A percentile compares a stretch with the other conserved stretches of the same genome.
These are phyloP conservation scores for Trichosanthes cucumerina DNA, from an alignment of 306 rosid genomes.

Conservation along the genomic window DNA sequence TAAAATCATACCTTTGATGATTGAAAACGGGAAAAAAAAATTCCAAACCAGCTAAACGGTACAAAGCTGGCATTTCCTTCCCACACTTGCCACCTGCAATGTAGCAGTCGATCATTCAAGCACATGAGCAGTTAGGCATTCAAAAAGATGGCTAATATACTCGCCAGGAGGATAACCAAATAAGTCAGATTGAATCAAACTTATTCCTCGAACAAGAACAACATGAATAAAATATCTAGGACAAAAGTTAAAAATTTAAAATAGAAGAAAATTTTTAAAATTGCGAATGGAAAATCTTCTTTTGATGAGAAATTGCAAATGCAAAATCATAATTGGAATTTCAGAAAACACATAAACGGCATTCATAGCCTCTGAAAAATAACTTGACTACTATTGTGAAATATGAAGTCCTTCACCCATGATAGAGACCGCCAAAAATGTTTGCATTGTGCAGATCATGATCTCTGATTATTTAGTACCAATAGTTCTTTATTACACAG, in stretches of 20 bases:
- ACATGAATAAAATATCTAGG: background rate
- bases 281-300: background rate
- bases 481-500: background rate
- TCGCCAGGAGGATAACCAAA: background rate
- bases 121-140: background rate
- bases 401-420: background rate
- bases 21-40: conserved; percentile 36
- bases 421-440: background rate
- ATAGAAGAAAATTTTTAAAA: background rate
- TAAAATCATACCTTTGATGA: conserved; percentile 54
- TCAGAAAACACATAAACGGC: background rate
- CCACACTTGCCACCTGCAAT: conserved; percentile 71
- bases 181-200: background rate
- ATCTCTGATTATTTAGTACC: background rate
- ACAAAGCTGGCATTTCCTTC: conserved; percentile 31
- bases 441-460: background rate
- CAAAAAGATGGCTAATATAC: background rate
- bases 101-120: conserved; percentile 13
- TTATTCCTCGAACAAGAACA: background rate
- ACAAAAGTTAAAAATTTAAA: background rate
- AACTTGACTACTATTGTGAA: background rate
- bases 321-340: background rate
- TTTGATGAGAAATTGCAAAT: background rate
- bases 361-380: background rate
- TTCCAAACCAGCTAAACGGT: conserved; percentile 31